These are phyloP conservation scores for Starmerella sirachaensis DNA, from an alignment of 805 yeast species.

Conservation along the genomic window DNA sequence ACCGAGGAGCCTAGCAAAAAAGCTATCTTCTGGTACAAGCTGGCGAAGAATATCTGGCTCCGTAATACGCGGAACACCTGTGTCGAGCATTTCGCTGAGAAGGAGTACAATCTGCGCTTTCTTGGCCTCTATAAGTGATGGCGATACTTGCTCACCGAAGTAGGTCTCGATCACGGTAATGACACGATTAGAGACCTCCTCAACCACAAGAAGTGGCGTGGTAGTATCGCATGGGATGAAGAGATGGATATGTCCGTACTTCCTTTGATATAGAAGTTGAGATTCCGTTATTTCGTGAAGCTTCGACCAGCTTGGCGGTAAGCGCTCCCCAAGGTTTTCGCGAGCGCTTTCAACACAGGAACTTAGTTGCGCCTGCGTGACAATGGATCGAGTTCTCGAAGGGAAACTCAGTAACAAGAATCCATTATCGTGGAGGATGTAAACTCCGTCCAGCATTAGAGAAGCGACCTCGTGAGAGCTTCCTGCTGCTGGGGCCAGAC, in stretches of 20 bases:
- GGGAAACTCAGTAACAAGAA: too few species aligned
- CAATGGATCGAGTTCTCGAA: too few species aligned
- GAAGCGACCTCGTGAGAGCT: too few species aligned
- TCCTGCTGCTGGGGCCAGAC: too few species aligned
- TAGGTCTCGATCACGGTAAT: constrained; percentile 45
- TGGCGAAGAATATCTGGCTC: constrained; percentile 62
- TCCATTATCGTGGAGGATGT: constrained; percentile 13
- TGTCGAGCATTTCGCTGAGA: constrained; percentile 66
- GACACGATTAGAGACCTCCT: constrained; percentile 40
- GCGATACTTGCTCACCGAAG: constrained; percentile 44
- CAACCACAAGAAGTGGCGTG: constrained; percentile 43
- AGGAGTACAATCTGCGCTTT: constrained; percentile 59
- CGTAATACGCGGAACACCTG: constrained; percentile 58
- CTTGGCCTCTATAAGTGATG: constrained; percentile 52
- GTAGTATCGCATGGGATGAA: constrained; percentile 26
- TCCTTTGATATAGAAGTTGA: constrained; percentile 25
- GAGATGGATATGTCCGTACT: constrained; percentile 22
- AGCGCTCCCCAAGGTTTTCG: too few species aligned
- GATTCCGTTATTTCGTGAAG: constrained; percentile 23
- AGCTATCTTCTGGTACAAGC: constrained; percentile 51
- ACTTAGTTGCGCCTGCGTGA: too few species aligned
- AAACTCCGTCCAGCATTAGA: constrained; percentile 19
- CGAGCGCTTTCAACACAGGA: too few species aligned
- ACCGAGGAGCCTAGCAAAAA: constrained; percentile 41
- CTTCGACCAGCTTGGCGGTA: constrained; percentile 2